A percentile compares a stretch with the other conserved stretches of the same genome.
Conservation (phyloP, 345 rosid species). For the Pistacia atlantica region DNA sequence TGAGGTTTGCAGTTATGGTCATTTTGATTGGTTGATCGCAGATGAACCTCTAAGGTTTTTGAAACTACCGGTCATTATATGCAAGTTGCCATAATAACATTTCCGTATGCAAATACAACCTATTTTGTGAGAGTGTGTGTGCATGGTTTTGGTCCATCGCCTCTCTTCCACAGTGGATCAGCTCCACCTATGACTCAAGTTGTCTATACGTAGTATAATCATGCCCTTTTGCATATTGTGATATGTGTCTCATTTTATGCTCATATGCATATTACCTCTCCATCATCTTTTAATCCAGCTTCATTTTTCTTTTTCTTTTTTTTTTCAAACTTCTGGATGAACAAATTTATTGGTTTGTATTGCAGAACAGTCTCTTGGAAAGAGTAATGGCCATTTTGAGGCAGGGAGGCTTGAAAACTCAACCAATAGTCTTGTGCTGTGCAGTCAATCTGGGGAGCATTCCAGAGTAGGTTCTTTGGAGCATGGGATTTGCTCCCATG, state of each 20-base stretch:
- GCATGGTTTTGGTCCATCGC: not conserved
- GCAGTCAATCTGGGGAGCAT: conserved; percentile 38
- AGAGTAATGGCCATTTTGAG: conserved; percentile 31
- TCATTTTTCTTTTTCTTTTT: not conserved
- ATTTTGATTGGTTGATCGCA: not conserved
- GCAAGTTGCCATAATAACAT: conserved; percentile 2
- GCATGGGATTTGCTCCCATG: conserved; percentile 88
- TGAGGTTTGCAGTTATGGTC: not conserved
- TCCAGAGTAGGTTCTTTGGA: conserved; percentile 44
- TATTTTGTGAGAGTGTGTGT: too few species aligned
- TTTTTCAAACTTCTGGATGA: not conserved
- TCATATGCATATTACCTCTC: not conserved
- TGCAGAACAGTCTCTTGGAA: conserved; percentile 48
- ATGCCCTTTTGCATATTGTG: not conserved
- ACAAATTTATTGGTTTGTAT: conserved; percentile 29
- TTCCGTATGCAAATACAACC: not conserved
- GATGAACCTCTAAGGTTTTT: not conserved
- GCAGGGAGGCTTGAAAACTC: conserved; percentile 37
- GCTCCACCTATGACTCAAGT: not conserved
- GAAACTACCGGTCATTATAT: not conserved
- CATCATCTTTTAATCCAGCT: conserved; percentile 1
- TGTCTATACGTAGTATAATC: not conserved
- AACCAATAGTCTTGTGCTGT: conserved; percentile 35
- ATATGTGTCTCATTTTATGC: not conserved
- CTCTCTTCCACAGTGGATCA: not conserved